Base-by-base conservation (phyloP, 2,329 filamentous ascomycete species). In the Colletotrichum lini region DNA sequence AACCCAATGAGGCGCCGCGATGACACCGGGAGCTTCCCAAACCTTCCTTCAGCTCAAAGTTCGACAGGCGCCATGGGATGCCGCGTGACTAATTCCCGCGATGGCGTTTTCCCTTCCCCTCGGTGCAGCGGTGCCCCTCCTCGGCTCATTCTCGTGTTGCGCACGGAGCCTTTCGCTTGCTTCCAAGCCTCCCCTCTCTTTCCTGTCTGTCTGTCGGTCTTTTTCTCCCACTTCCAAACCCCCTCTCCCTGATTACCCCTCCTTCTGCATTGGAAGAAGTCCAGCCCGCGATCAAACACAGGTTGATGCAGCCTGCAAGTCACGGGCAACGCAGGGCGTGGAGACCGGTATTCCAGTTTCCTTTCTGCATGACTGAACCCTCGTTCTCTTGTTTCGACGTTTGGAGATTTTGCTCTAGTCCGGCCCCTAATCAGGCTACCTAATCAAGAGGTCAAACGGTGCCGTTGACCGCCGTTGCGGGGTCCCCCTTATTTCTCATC, bases 1-100 rank as follows among this genome's bases (percentile, higher is more conserved):
- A 67, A 67, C 54, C 68, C 68, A 71, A 71, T 71, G 68, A 67
- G 65, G 52, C 54, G 52, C 44, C 57, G 13, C 30, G 16, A 42
- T 50, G 64, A 42, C 57, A 23, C 67, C 57, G 16, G 38, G 57
- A 62, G 35, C 21, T 38, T 67, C 44, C 52, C 63, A 42, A 54
- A 57, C 63, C 8, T 67, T 70, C 63, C 8, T 67, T 70, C 64
- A 67, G 63, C 64, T 70, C 50, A 40, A 16, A 16, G 40, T 42
- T 65, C 26, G 57, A 63, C 49, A 56, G 47, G 21, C 57, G 53
- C 40, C 21, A 66, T 49, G 30, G 23, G 56, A 44, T 59, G n/a
- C 62, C 67, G 62, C 67, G 62, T 67, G 67, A 67, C 62, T 42
- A 56, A 70, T 16, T 38, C 45, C 54, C 60, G 67, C 57, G 64